Percentiles rank a stretch among this genome's conserved stretches.
These are phyloP conservation scores for Ceratocystis variospora DNA, from an alignment of 2,329 filamentous ascomycete genomes.

Conservation along the genomic window DNA sequence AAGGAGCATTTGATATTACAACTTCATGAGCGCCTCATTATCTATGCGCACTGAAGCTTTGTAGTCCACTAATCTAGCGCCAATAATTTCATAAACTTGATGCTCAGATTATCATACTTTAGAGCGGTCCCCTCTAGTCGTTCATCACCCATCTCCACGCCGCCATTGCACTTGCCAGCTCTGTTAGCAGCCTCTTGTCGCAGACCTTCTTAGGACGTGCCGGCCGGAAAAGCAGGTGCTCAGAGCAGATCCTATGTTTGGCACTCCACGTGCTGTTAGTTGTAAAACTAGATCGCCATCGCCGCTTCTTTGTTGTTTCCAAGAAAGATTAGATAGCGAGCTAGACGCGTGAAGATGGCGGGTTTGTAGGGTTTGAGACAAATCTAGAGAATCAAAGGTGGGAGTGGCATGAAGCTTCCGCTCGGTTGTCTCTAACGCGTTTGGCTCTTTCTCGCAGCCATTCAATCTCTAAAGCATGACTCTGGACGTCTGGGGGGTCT, in stretches of 20 bases:
- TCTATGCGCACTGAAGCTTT: constrained; percentile 69
- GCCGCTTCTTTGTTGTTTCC: constrained; percentile 42
- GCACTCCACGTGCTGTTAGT: constrained; percentile 85
- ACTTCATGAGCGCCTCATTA: constrained; percentile 45
- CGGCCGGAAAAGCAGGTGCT: constrained; percentile 75
- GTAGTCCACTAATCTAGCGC: constrained; percentile 51
- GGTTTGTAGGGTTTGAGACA: constrained; percentile 33
- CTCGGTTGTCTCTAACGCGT: constrained; percentile 65
- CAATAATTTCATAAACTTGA: constrained; percentile 71
- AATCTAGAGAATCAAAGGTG: constrained; percentile 52
- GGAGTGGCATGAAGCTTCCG: constrained; percentile 60
- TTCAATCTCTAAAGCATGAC: constrained; percentile 72
- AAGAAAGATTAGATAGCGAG: constrained; percentile 60
- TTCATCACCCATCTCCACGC: constrained; percentile 51
- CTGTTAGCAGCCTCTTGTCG: constrained; percentile 59
- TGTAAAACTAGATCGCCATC: constrained; percentile 89
- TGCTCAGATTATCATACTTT: constrained; percentile 84
- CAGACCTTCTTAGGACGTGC: constrained; percentile 62
- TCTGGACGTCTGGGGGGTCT: constrained; percentile 67
- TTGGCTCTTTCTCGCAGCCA: constrained; percentile 67
- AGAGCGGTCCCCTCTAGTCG: constrained; percentile 83
- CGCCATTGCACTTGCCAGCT: constrained; percentile 61
- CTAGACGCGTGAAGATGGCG: constrained; percentile 45
- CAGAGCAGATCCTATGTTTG: constrained; percentile 78
- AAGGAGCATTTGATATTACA: constrained; percentile 29